phyloP scores from a whole-genome alignment of 805 yeast species.

The Lipomyces kockii region DNA sequence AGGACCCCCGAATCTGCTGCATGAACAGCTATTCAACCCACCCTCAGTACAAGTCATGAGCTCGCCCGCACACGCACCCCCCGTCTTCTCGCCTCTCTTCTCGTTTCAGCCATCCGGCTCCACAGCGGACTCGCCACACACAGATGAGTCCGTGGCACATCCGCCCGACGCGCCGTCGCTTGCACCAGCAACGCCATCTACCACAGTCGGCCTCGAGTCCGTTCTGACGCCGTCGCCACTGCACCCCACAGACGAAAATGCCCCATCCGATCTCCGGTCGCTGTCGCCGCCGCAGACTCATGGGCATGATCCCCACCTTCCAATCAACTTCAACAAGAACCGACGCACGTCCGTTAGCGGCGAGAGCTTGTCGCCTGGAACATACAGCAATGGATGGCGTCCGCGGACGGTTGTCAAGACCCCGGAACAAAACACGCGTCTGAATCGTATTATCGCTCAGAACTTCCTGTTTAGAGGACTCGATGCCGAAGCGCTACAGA shows the following conservation, averaged over 20 bases:
- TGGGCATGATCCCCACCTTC: slow-evolving; percentile 18
- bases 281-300: slow-evolving; percentile 7
- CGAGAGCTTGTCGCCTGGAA: slow-evolving; percentile 32
- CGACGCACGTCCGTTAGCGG: slow-evolving; percentile 38
- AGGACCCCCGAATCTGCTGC: neutral
- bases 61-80: slow-evolving; percentile 15
- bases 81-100: slow-evolving; percentile 24
- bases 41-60: neutral
- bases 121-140: neutral
- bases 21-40: neutral
- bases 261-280: slow-evolving; percentile 10
- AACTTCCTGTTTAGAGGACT: slow-evolving; percentile 85
- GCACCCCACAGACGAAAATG: slow-evolving; percentile 5
- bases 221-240: neutral
- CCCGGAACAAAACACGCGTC: slow-evolving; percentile 64
- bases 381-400: slow-evolving; percentile 47
- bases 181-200: slow-evolving; percentile 2
- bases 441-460: slow-evolving; percentile 71
- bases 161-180: slow-evolving; percentile 15
- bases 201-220: slow-evolving; percentile 2
- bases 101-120: slow-evolving; percentile 16
- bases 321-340: slow-evolving; percentile 31
- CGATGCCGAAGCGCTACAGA: slow-evolving; percentile 73
- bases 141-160: slow-evolving; percentile 14
- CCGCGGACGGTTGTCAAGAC: slow-evolving; percentile 38